Conservation (phyloP, 495 filamentous ascomycete genomes). For the Aspergillus heteromorphus region DNA sequence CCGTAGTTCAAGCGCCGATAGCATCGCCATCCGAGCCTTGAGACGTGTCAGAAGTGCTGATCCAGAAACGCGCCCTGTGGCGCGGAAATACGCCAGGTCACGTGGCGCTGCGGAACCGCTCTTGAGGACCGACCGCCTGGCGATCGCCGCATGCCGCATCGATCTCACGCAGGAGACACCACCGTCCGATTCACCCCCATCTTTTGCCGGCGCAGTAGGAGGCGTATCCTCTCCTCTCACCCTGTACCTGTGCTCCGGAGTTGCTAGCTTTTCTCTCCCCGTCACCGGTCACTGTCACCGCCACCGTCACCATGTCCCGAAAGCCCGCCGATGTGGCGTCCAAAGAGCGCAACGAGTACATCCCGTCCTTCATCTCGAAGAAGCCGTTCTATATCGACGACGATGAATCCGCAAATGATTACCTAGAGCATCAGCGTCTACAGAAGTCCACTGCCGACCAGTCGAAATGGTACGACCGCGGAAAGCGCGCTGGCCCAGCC, state of each 20-base stretch:
- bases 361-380: constrained; percentile 95
- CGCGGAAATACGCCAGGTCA: constrained; percentile 31
- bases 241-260: neutral
- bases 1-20: neutral
- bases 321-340: constrained; percentile 47
- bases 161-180: neutral
- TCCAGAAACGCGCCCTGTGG: constrained; percentile 14
- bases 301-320: constrained; percentile 42
- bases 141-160: neutral
- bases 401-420: constrained; percentile 71
- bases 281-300: neutral
- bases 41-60: constrained; percentile 1
- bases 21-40: neutral
- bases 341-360: constrained; percentile 95
- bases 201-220: neutral
- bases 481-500: constrained; percentile 70
- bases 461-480: constrained; percentile 86
- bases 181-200: neutral
- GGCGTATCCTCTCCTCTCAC: too few relatives aligned
- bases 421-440: constrained; percentile 94
- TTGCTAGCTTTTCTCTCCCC: neutral
- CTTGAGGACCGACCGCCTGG: neutral
- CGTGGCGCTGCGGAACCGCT: constrained; percentile 17
- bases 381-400: constrained; percentile 95
- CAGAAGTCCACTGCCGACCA: constrained; percentile 59